These are phyloP conservation scores for Tribonema minus DNA, from an alignment of 108 stramenopile species.

Conservation along the genomic window DNA sequence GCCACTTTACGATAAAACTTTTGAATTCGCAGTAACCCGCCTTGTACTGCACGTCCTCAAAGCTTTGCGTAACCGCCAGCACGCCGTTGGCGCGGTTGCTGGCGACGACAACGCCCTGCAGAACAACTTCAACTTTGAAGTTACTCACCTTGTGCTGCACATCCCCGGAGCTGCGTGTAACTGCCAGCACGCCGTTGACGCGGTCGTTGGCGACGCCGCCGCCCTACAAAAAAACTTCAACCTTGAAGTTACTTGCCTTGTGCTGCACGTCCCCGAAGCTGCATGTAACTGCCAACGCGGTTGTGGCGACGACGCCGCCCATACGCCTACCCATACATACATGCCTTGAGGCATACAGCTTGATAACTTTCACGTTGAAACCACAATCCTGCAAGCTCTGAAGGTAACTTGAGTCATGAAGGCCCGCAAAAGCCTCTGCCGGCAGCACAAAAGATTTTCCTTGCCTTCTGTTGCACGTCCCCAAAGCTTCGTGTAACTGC, in stretches of 20 bases:
- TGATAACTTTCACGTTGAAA: not conserved
- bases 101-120: no score
- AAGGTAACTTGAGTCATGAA: no score
- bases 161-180: constrained; percentile 92
- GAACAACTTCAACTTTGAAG: no score
- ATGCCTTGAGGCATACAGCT: not conserved
- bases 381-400: not conserved
- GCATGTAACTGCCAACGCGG: constrained; percentile 83
- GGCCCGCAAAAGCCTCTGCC: no score
- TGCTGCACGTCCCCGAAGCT: constrained; percentile 79
- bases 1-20: no score
- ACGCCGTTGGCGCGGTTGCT: no score
- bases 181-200: constrained; percentile 89
- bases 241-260: no score
- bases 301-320: constrained; percentile 59
- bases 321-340: not conserved
- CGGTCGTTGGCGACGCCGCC: constrained; percentile 65
- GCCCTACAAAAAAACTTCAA: no score
- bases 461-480: constrained; percentile 62
- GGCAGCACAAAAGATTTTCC: no score
- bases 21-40: no score
- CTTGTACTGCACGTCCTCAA: no score
- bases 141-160: constrained; percentile 51
- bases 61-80: no score
- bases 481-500: constrained; percentile 90